These are phyloP conservation scores for Solanum chacoense DNA, from an alignment of 305 asterid species.

Conservation along the genomic window DNA sequence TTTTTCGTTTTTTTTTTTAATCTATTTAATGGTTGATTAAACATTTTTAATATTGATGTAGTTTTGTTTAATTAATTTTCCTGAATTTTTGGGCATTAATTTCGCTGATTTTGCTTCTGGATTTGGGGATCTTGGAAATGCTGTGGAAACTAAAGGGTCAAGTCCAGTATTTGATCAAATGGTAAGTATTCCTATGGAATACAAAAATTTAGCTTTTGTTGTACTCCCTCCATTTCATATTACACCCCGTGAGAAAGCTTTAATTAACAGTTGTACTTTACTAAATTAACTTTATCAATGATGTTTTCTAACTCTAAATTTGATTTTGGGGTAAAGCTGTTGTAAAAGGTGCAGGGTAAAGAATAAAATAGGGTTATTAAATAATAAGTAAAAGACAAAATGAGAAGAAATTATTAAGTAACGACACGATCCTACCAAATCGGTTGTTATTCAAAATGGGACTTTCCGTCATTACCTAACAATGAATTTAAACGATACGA, in stretches of 20 bases:
- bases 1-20: not conserved
- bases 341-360: not conserved
- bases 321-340: not conserved
- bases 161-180: conserved; percentile 82
- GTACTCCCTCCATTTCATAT: not conserved
- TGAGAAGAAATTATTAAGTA: not conserved
- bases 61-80: not conserved
- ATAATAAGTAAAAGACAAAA: not conserved
- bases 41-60: not conserved
- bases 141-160: conserved; percentile 50
- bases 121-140: conserved; percentile 25
- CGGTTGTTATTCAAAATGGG: not conserved
- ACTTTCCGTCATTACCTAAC: not conserved
- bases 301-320: not conserved
- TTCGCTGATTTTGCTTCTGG: conserved; percentile 13
- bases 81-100: not conserved
- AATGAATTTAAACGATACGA: not conserved
- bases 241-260: not conserved
- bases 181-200: conserved; percentile 41
- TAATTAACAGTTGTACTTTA: not conserved
- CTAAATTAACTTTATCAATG: not conserved
- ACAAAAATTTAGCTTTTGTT: not conserved
- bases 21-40: not conserved
- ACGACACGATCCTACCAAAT: not conserved
- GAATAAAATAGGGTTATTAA: not conserved